phyloP scores from a whole-genome alignment of 2,329 filamentous ascomycete genomes.

The Diaporthe sp. region DNA sequence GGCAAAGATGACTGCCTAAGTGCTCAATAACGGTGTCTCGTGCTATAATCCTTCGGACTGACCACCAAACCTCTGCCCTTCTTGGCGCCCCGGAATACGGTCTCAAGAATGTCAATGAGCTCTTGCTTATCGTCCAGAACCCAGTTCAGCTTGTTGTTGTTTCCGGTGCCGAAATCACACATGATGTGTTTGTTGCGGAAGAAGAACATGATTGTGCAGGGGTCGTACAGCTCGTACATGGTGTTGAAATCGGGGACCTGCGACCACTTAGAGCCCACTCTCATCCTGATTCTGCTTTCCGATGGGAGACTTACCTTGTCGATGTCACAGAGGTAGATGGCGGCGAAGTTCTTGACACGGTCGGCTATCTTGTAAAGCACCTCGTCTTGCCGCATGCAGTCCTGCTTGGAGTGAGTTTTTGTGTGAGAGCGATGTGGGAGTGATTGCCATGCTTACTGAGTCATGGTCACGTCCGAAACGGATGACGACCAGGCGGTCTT shows the following conservation, averaged over 20 bases:
- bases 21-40: slow-evolving; percentile 74
- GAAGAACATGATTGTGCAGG: slow-evolving; percentile 94
- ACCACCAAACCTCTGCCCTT: slow-evolving; percentile 97
- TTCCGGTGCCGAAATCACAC: slow-evolving; percentile 97
- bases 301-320: slow-evolving; percentile 57
- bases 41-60: slow-evolving; percentile 87
- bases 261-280: neutral
- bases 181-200: slow-evolving; percentile 98
- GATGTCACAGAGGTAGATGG: slow-evolving; percentile 94
- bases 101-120: slow-evolving; percentile 98
- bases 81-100: slow-evolving; percentile 97
- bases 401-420: slow-evolving; percentile 66
- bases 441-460: neutral
- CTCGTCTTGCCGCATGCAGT: slow-evolving; percentile 85
- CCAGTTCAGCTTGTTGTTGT: slow-evolving; percentile 99
- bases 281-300: neutral
- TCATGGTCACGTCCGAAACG: slow-evolving; percentile 87
- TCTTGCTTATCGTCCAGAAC: slow-evolving; percentile 98
- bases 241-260: slow-evolving; percentile 92
- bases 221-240: slow-evolving; percentile 85
- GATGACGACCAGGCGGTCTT: slow-evolving; percentile 90
- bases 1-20: too few species aligned
- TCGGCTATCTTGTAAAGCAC: slow-evolving; percentile 95
- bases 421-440: neutral
- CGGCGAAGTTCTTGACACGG: slow-evolving; percentile 91